Percentiles rank a stretch among this genome's conserved stretches.
Evolutionary conservation across 495 filamentous ascomycete species (phyloP).

Genomic region (Penicillium arizonense): DNA sequence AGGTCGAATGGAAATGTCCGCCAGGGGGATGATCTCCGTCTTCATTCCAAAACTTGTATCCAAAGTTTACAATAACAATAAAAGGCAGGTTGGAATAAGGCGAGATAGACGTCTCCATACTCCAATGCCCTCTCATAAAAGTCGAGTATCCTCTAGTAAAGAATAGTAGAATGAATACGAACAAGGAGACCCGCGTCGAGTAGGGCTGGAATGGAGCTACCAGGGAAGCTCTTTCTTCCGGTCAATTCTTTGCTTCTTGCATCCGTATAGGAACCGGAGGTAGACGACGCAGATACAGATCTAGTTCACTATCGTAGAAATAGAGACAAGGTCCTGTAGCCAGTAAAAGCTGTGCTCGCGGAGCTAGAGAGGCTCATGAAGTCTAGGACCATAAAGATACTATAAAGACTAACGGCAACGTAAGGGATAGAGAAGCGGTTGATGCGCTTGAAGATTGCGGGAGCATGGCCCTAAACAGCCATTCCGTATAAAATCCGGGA

Average conservation of each 20-base stretch:
- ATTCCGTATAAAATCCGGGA: constrained; percentile 45
- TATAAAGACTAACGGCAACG: constrained; percentile 46
- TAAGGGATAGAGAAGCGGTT: constrained; percentile 61
- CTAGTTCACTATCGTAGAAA: constrained; percentile 54
- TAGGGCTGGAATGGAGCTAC: constrained; percentile 50
- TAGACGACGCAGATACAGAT: constrained; percentile 52
- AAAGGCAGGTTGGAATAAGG: constrained; percentile 50
- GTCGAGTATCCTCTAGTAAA: constrained; percentile 29
- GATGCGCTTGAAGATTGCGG: constrained; percentile 46
- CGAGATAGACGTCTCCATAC: constrained; percentile 26
- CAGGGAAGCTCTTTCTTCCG: constrained; percentile 44
- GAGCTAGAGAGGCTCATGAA: constrained; percentile 53
- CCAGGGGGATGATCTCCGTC: constrained; percentile 51
- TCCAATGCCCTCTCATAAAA: constrained; percentile 53
- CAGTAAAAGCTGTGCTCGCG: constrained; percentile 57
- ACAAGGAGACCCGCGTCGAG: constrained; percentile 43
- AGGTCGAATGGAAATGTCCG: constrained; percentile 40
- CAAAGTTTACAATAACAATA: constrained; percentile 49
- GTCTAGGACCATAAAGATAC: constrained; percentile 51
- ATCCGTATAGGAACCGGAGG: constrained; percentile 54
- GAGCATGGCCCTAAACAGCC: constrained; percentile 38
- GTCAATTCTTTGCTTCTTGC: constrained; percentile 45
- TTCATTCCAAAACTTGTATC: constrained; percentile 53
- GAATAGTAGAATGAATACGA: constrained; percentile 47
- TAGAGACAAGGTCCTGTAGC: constrained; percentile 53